Base-by-base conservation (phyloP, 306 rosid species). In the Rosa multiflora region DNA sequence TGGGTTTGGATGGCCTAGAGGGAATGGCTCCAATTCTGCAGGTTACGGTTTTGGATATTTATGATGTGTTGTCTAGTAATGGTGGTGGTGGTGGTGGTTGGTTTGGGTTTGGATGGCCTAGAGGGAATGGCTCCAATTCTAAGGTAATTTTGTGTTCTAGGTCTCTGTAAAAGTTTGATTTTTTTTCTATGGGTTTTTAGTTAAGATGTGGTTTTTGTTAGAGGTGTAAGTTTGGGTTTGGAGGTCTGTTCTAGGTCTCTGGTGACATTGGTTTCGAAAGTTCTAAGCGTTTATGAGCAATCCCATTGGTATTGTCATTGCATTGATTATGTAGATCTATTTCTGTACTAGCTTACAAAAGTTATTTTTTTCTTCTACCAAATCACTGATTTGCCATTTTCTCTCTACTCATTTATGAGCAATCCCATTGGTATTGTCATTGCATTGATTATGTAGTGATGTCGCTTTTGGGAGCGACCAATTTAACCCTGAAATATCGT, bases 381-480 rank as follows among this genome's bases (percentile, higher is more conserved):
- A 98, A 83, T 88, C 80, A 95, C 98, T 10, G 99, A 89, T 85
- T 85, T 95, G 78, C 99, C 99, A 2, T 95, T 95, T 76, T 90
- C 98, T 81, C 88, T 95, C 73, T 95, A 90, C 91, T 92, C 98
- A n/a, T n/a, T n/a, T n/a, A n/a, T n/a, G n/a, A n/a, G n/a, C n/a
- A n/a, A n/a, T n/a, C n/a, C n/a, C n/a, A n/a, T n/a, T n/a, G n/a
- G n/a, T n/a, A n/a, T n/a, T n/a, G n/a, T n/a, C n/a, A n/a, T n/a
- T n/a, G n/a, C n/a, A n/a, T n/a, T n/a, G n/a, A n/a, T n/a, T n/a
- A n/a, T n/a, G n/a, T n/a, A n/a, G n/a, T n/a, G n/a, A n/a, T n/a
- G n/a, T n/a, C n/a, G n/a, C n/a, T n/a, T n/a, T n/a, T n/a, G n/a
- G n/a, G n/a, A n/a, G n/a, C n/a, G n/a, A n/a, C n/a, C n/a, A n/a